Evolutionary conservation across 305 asterid genomes (phyloP).

Genomic region (Fraxinus platypoda): DNA sequence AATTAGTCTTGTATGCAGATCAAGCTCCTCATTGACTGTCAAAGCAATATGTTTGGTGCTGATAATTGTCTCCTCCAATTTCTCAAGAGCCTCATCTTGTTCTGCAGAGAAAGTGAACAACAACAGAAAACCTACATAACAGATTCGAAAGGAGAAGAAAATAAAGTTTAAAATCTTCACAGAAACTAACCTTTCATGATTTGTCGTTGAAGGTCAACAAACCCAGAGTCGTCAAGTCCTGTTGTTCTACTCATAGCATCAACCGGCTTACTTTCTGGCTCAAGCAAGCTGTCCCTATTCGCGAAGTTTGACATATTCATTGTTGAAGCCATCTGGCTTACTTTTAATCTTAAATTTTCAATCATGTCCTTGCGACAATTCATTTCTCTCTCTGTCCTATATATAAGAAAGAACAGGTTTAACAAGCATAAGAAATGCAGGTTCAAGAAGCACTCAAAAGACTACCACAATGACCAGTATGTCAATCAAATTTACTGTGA

Average conservation of each 20-base stretch:
- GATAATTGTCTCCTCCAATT: slow-evolving; percentile 56
- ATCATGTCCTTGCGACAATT: slow-evolving; percentile 83
- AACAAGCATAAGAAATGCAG: not conserved
- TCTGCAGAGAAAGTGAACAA: slow-evolving; percentile 29
- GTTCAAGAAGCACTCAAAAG: not conserved
- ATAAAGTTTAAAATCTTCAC: slow-evolving; percentile 19
- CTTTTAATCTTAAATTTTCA: slow-evolving; percentile 66
- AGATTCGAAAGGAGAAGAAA: not conserved
- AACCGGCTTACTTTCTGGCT: slow-evolving; percentile 74
- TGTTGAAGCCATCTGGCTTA: slow-evolving; percentile 75
- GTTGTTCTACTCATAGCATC: slow-evolving; percentile 69
- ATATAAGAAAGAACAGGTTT: slow-evolving; percentile 4
- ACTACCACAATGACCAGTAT: not conserved
- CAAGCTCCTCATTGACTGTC: slow-evolving; percentile 66
- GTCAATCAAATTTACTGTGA: not conserved
- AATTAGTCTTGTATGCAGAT: slow-evolving; percentile 52
- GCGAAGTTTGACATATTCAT: slow-evolving; percentile 87
- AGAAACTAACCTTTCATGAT: slow-evolving; percentile 55
- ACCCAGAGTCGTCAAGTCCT: slow-evolving; percentile 55
- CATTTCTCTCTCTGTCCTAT: slow-evolving; percentile 81
- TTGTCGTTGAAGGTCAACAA: slow-evolving; percentile 62
- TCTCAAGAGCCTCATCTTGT: slow-evolving; percentile 67
- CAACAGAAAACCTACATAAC: not conserved
- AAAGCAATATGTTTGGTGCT: slow-evolving; percentile 65
- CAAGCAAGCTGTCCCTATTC: slow-evolving; percentile 84